These are phyloP conservation scores for Populus pruinosa DNA, from an alignment of 345 rosid genomes.

Conservation along the genomic window DNA sequence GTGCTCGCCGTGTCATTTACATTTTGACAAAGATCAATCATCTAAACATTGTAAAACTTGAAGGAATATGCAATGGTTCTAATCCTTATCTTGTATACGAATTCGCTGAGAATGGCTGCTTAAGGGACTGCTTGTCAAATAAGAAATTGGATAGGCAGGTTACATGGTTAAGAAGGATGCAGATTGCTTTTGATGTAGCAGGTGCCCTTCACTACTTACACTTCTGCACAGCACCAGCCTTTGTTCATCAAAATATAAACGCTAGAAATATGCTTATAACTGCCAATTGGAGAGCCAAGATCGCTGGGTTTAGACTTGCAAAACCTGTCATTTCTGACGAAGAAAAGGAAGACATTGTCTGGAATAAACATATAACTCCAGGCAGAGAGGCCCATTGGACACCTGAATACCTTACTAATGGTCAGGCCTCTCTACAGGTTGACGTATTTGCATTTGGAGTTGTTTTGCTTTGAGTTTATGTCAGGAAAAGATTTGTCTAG, in stretches of 20 bases:
- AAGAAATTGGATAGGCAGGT: conserved; percentile 22
- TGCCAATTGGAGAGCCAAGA: conserved; percentile 33
- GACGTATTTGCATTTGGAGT: conserved; percentile 38
- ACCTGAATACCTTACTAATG: conserved; percentile 20
- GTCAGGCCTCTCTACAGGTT: conserved; percentile 18
- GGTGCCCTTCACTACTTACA: conserved; percentile 38
- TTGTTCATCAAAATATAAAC: conserved; percentile 25
- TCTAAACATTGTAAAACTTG: too few species aligned
- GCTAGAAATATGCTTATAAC: conserved; percentile 32
- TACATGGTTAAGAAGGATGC: conserved; percentile 34
- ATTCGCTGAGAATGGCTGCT: conserved; percentile 34
- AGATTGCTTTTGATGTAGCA: conserved; percentile 37
- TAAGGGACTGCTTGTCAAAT: conserved; percentile 29
- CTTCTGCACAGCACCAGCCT: conserved; percentile 28
- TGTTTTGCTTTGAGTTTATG: conserved; percentile 35
- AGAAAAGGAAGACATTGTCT: conserved; percentile 3
- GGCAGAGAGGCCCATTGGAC: conserved; percentile 17
- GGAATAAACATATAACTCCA: conserved; percentile 18
- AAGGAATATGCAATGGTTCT: too few species aligned
- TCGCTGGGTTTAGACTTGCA: conserved; percentile 31
- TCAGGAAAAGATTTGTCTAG: conserved; percentile 24
- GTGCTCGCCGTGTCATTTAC: conserved; percentile 25
- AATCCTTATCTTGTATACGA: conserved; percentile 9
- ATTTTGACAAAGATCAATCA: not conserved
- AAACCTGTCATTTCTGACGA: conserved; percentile 15